phyloP scores from a whole-genome alignment of 2,329 filamentous ascomycete genomes.

The Exophiala sp. region DNA sequence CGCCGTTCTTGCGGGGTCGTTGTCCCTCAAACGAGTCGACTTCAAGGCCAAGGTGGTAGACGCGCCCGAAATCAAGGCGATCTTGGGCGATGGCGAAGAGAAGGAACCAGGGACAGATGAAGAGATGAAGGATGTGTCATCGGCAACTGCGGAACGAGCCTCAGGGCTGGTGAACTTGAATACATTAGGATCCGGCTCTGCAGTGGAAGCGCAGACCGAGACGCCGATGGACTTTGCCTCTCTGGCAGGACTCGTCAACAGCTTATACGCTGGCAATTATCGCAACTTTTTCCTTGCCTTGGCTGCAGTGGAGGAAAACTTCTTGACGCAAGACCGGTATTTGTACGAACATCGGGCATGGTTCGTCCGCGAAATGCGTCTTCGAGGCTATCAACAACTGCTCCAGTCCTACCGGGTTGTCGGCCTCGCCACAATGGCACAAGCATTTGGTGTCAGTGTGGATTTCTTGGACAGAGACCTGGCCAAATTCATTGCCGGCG shows the following conservation, averaged over 20 bases:
- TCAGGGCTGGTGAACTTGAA: slow-evolving; percentile 82
- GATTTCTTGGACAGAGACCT: slow-evolving; percentile 96
- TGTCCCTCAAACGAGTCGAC: slow-evolving; percentile 91
- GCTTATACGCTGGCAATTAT: slow-evolving; percentile 90
- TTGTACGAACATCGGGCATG: slow-evolving; percentile 91
- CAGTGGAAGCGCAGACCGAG: slow-evolving; percentile 63
- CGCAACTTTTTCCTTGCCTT: slow-evolving; percentile 87
- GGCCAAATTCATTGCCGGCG: slow-evolving; percentile 91
- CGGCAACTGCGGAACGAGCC: slow-evolving; percentile 47
- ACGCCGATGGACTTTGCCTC: slow-evolving; percentile 81
- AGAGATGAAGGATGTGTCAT: slow-evolving; percentile 61
- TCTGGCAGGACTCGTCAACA: slow-evolving; percentile 79
- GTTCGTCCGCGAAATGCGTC: slow-evolving; percentile 97
- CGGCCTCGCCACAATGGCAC: slow-evolving; percentile 93
- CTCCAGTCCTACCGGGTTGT: slow-evolving; percentile 96
- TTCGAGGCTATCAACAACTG: slow-evolving; percentile 92
- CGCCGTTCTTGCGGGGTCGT: slow-evolving; percentile 86
- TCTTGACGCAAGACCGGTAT: slow-evolving; percentile 90
- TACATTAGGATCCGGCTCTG: slow-evolving; percentile 63
- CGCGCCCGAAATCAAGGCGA: slow-evolving; percentile 95
- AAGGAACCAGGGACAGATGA: slow-evolving; percentile 78
- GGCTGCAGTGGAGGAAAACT: slow-evolving; percentile 83
- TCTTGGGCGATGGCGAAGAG: slow-evolving; percentile 83
- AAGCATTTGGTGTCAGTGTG: slow-evolving; percentile 91
- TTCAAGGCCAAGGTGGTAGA: slow-evolving; percentile 99